phyloP scores from a whole-genome alignment of 1,284 basidiomycete species.

The Austroboletus niveus region DNA sequence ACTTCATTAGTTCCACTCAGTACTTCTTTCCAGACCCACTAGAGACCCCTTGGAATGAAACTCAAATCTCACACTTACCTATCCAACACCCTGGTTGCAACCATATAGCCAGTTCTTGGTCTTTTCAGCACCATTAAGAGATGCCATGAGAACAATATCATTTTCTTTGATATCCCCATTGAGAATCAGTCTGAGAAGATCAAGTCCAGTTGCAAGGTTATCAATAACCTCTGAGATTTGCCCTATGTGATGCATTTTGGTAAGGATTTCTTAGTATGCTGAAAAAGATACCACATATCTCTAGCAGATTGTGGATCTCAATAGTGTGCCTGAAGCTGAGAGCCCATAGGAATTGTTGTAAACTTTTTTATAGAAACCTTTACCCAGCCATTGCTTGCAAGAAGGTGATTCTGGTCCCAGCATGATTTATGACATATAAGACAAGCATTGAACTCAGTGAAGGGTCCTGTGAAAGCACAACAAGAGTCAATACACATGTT shows the following conservation, averaged over 20 bases:
- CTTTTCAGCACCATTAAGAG: constrained; percentile 1
- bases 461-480: constrained; percentile 12
- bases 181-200: not conserved
- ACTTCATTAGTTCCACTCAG: too few relatives aligned
- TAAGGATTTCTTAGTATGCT: not conserved
- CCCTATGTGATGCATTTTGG: not conserved
- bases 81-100: too few relatives aligned
- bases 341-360: constrained; percentile 28
- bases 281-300: not conserved
- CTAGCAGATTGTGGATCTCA: constrained; percentile 7
- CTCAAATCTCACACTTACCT: too few relatives aligned
- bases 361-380: too few relatives aligned
- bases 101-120: too few relatives aligned
- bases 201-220: not conserved
- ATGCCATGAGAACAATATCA: constrained; percentile 6
- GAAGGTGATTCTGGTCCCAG: constrained; percentile 12
- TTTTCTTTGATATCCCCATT: not conserved
- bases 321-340: constrained; percentile 4
- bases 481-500: constrained; percentile 14
- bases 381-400: not conserved
- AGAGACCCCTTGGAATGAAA: too few relatives aligned
- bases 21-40: too few relatives aligned
- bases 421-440: constrained; percentile 21
- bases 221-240: not conserved
- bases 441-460: constrained; percentile 4